A percentile compares a stretch with the other conserved stretches of the same genome.
Evolutionary conservation across 345 rosid genomes (phyloP).

Genomic region (Pseudoturritis turrita): DNA sequence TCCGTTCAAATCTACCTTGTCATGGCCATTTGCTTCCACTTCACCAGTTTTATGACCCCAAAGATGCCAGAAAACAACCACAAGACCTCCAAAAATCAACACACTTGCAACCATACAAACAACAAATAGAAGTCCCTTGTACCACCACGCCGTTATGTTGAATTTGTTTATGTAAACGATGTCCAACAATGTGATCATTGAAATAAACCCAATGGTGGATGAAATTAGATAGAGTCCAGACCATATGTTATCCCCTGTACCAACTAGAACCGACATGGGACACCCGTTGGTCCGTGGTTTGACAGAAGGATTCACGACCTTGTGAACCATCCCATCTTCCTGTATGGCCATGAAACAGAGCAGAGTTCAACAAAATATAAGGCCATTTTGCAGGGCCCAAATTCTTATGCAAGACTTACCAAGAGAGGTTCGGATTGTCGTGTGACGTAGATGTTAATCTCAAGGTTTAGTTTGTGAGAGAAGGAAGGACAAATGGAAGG

Average conservation of each 20-base stretch:
- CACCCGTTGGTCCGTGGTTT: slow-evolving; percentile 35
- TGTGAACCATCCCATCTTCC: slow-evolving; percentile 63
- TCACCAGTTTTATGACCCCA: slow-evolving; percentile 42
- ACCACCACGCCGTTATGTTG: slow-evolving; percentile 67
- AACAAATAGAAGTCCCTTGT: slow-evolving; percentile 64
- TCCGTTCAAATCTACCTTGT: neutral
- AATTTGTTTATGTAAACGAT: slow-evolving; percentile 56
- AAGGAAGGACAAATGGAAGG: slow-evolving; percentile 58
- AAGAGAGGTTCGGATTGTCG: slow-evolving; percentile 64
- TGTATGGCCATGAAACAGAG: slow-evolving; percentile 31
- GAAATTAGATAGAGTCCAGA: slow-evolving; percentile 57
- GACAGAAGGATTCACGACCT: slow-evolving; percentile 25
- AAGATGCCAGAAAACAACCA: slow-evolving; percentile 63
- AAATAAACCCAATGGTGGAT: slow-evolving; percentile 55
- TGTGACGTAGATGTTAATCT: slow-evolving; percentile 58
- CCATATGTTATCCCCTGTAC: slow-evolving; percentile 72
- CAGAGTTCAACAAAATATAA: neutral
- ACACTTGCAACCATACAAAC: slow-evolving; percentile 65
- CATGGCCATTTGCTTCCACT: slow-evolving; percentile 11
- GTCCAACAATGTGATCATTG: slow-evolving; percentile 41
- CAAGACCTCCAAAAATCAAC: slow-evolving; percentile 62
- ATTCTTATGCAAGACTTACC: slow-evolving; percentile 38
- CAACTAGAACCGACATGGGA: slow-evolving; percentile 72
- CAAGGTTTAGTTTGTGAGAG: slow-evolving; percentile 50
- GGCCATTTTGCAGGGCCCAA: neutral